Conservation (phyloP, 345 rosid genomes). For the Jatropha curcas region DNA sequence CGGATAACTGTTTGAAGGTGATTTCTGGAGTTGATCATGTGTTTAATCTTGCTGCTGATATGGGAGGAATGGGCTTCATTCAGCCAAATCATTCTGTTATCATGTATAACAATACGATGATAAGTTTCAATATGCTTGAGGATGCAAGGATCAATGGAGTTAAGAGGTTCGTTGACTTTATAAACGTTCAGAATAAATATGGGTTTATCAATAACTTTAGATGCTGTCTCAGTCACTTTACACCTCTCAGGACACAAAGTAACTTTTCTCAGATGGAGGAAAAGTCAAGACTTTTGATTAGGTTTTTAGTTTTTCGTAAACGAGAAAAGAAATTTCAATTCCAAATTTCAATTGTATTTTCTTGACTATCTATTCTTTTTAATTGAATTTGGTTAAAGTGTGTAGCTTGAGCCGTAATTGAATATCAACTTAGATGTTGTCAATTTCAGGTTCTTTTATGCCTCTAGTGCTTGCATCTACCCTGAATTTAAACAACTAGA, state of each 20-base stretch:
- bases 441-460: constrained; percentile 77
- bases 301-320: too few relatives aligned
- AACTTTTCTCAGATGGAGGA: too few relatives aligned
- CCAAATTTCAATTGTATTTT: too few relatives aligned
- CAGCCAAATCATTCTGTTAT: constrained; percentile 98
- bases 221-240: too few relatives aligned
- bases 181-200: not conserved
- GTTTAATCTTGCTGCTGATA: constrained; percentile 97
- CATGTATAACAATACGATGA: constrained; percentile 98
- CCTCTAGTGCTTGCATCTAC: constrained; percentile 98
- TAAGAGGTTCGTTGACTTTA: constrained; percentile 56
- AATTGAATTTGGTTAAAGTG: too few relatives aligned
- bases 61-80: constrained; percentile 99
- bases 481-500: constrained; percentile 98
- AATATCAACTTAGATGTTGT: too few relatives aligned
- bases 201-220: too few relatives aligned
- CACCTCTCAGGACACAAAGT: too few relatives aligned
- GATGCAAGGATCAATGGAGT: constrained; percentile 89
- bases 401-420: too few relatives aligned
- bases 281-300: too few relatives aligned
- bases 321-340: too few relatives aligned
- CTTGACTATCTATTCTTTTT: too few relatives aligned
- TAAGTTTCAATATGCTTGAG: constrained; percentile 98
- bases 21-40: constrained; percentile 77
- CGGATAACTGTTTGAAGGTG: constrained; percentile 95